Base-by-base conservation (phyloP, 345 rosid species). In the Eucalyptus coolabah region DNA sequence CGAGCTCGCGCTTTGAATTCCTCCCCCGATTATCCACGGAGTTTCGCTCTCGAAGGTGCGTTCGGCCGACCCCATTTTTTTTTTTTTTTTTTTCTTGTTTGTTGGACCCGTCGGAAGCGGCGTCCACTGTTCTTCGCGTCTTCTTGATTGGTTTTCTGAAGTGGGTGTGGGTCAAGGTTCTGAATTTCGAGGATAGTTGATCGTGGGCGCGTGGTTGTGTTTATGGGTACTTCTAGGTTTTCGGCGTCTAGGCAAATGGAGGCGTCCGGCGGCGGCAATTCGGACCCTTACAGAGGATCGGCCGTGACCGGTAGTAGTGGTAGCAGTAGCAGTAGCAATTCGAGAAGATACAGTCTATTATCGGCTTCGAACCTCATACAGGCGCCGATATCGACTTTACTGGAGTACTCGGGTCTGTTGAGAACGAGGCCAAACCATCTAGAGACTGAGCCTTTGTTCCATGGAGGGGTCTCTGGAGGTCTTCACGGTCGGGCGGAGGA, bases 321-420 rank as follows among this genome's bases (percentile, higher is more conserved):
- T 26, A 89, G 89, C 14, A 93, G 91, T n/a, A 89, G 91, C 34
- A 89, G 87, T 87, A 67, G 89, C 16, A 93, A 92, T 91, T 92
- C 94, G 15, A 93, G 99, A 87, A 92, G 99, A 92, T 93, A 91
- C 83, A 95, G 96, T 56, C 83, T 94, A 89, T 91, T 96, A 65
- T 96, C 99, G 50, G 97, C 97, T 87, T 95, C 99, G 3, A 96
- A 94, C 91, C 94, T 98, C 60, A 92, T 98, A 91, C 99, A 94
- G 91, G 98, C 99, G 10, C 99, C 99, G 5, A 92, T 98, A 37
- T 94, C 99, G 8, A 93, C 99, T 37, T 95, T 98, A 89, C 91
- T 98, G 59, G 99, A 98, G 94, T 97, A 97, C 90, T 97, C 99
- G 1, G 99, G 99, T 88, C 93, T 98, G 87, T 90, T 98, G 53